Conservation (phyloP, 768 basidiomycete genomes). For the Suillus lakei region DNA sequence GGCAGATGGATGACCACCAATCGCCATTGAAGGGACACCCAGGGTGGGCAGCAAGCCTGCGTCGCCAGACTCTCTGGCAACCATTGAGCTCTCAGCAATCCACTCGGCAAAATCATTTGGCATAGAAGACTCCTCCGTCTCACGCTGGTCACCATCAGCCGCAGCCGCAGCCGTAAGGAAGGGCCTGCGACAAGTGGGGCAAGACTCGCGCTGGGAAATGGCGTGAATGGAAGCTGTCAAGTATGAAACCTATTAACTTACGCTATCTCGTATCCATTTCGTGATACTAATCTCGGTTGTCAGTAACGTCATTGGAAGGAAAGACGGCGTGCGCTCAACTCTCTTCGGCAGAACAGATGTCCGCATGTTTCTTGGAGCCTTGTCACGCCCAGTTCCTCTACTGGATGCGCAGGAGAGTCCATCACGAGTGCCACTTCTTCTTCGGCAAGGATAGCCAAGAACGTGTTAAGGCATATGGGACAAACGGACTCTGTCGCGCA, state of each 20-base stretch:
- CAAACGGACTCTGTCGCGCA: conserved; percentile 62
- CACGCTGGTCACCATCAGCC: conserved; percentile 17
- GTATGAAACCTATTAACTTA: conserved; percentile 35
- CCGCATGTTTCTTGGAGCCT: conserved; percentile 57
- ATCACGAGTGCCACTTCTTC: conserved; percentile 75
- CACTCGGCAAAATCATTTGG: conserved; percentile 21
- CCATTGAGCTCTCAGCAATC: conserved; percentile 24
- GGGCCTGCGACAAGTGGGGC: conserved; percentile 64
- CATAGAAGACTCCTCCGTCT: conserved; percentile 4
- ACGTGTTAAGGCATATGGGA: conserved; percentile 75
- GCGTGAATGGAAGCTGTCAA: neutral
- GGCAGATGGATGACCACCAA: conserved; percentile 4
- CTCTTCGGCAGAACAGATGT: conserved; percentile 82
- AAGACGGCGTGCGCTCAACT: conserved; percentile 51
- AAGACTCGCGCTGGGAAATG: conserved; percentile 56
- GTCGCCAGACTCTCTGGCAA: conserved; percentile 17
- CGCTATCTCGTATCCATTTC: conserved; percentile 65
- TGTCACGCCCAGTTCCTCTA: conserved; percentile 75
- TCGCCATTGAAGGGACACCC: conserved; percentile 18
- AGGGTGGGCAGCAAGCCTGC: conserved; percentile 24
- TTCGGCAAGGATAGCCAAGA: conserved; percentile 70
- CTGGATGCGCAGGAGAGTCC: conserved; percentile 77
- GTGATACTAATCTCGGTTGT: conserved; percentile 52
- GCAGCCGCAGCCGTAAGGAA: conserved; percentile 36
- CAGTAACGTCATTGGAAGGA: conserved; percentile 18